Evolutionary conservation across 2,329 filamentous ascomycete species (phyloP).

Genomic region (Ilyonectria sp.): DNA sequence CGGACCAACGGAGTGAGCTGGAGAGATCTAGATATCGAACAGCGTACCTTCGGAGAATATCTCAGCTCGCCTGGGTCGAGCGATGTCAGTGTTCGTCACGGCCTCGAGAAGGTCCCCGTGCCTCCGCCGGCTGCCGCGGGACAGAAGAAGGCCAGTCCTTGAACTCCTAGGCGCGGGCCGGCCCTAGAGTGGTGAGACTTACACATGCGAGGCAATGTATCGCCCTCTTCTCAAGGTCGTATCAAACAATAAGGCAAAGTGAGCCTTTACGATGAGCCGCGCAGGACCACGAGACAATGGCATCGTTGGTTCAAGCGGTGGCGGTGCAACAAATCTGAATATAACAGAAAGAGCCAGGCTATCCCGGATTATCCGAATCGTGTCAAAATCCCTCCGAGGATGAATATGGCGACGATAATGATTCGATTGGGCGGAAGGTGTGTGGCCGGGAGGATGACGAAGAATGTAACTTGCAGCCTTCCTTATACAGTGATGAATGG

Average conservation of each 20-base stretch:
- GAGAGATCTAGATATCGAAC: constrained; percentile 58
- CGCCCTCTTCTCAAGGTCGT: constrained; percentile 1
- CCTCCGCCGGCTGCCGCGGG: constrained; percentile 28
- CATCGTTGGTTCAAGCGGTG: not conserved
- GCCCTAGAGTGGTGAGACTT: not conserved
- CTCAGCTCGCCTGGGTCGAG: constrained; percentile 48
- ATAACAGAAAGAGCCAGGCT: not conserved
- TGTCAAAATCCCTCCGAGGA: not conserved
- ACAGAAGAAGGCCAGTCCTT: constrained; percentile 16
- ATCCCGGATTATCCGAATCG: not conserved
- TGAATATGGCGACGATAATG: not conserved
- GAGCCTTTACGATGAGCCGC: not conserved
- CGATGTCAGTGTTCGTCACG: constrained; percentile 48
- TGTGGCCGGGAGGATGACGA: not conserved
- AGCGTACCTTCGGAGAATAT: constrained; percentile 58
- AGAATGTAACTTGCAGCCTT: not conserved
- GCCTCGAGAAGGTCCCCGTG: constrained; percentile 42
- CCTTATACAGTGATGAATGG: not conserved
- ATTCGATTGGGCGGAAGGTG: not conserved
- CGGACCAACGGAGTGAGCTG: constrained; percentile 48
- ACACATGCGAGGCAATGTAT: constrained; percentile 6
- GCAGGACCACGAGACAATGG: not conserved
- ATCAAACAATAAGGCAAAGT: constrained; percentile 21
- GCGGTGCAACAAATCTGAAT: not conserved
- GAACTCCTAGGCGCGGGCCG: not conserved